Evolutionary conservation across 2,329 filamentous ascomycete genomes (phyloP).

Genomic region (Thelonectria blattea): DNA sequence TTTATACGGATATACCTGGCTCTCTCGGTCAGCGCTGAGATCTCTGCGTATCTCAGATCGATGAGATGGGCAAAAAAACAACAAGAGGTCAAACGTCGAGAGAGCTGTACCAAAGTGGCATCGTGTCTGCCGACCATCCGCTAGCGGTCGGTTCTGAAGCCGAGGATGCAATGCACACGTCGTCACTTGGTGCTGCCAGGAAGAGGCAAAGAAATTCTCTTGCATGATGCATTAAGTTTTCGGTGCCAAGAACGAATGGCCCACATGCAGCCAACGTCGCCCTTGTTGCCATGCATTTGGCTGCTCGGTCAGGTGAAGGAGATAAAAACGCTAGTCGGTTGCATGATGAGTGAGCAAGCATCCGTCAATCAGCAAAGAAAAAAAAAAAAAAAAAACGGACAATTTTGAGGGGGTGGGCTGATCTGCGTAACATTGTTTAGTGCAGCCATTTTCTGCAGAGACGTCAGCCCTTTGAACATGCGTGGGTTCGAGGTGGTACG

Average conservation of each 20-base stretch:
- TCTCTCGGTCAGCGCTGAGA: not conserved
- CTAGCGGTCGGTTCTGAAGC: not conserved
- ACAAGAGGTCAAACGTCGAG: not conserved
- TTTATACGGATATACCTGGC: not conserved
- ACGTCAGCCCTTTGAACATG: not conserved
- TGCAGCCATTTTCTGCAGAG: not conserved
- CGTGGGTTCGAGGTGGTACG: no score
- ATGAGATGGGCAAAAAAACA: conserved; percentile 1
- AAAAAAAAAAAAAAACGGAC: not conserved
- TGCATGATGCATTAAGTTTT: conserved; percentile 1
- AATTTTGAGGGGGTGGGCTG: not conserved
- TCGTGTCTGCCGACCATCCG: not conserved
- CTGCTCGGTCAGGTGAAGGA: conserved; percentile 12
- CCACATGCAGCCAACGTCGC: conserved; percentile 12
- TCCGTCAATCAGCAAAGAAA: not conserved
- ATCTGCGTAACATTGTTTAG: not conserved
- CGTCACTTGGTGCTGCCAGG: not conserved
- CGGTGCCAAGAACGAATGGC: conserved; percentile 9
- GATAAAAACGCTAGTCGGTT: conserved; percentile 3
- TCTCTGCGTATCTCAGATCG: not conserved
- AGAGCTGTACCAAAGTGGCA: not conserved
- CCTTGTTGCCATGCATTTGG: conserved; percentile 21
- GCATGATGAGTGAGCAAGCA: conserved; percentile 1
- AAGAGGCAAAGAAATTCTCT: not conserved
- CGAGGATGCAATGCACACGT: not conserved